Evolutionary conservation across 345 rosid species (phyloP).

Genomic region (Rhizophora mangle): DNA sequence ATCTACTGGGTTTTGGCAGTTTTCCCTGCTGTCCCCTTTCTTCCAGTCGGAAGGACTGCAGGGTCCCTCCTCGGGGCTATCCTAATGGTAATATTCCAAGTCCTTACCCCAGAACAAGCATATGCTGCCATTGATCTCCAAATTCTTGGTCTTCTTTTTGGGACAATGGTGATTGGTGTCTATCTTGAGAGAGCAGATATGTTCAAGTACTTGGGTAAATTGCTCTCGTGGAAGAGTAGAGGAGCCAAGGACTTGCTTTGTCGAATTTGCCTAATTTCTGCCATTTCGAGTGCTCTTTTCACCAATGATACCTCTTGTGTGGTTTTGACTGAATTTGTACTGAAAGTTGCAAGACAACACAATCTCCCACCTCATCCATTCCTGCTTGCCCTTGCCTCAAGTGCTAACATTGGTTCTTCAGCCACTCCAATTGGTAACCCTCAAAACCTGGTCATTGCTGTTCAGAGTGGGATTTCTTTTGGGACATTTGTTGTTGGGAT

Average conservation of each 20-base stretch:
- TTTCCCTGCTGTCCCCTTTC: conserved; percentile 68
- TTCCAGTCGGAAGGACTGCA: conserved; percentile 87
- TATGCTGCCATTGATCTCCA: conserved; percentile 79
- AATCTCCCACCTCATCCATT: conserved; percentile 81
- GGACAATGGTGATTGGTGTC: conserved; percentile 79
- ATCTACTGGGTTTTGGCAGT: conserved; percentile 83
- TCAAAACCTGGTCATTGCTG: conserved; percentile 76
- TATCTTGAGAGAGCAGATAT: conserved; percentile 85
- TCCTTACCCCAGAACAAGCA: conserved; percentile 68
- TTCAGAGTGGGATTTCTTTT: conserved; percentile 62
- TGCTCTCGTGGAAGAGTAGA: conserved; percentile 63
- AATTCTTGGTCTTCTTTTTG: conserved; percentile 80
- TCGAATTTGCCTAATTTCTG: conserved; percentile 66
- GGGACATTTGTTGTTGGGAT: conserved; percentile 56
- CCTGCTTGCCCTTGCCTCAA: conserved; percentile 72
- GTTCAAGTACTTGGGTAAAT: conserved; percentile 67
- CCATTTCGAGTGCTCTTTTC: conserved; percentile 76
- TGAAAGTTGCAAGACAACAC: conserved; percentile 76
- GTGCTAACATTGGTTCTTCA: conserved; percentile 84
- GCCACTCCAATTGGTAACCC: conserved; percentile 92
- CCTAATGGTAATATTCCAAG: conserved; percentile 80
- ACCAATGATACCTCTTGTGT: conserved; percentile 87
- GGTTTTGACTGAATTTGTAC: conserved; percentile 69
- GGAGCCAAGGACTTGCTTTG: conserved; percentile 73
- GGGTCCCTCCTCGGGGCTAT: conserved; percentile 81